These are phyloP conservation scores for Rhynchospora breviuscula DNA, from an alignment of 176 grass and related monocot genomes.

Conservation along the genomic window DNA sequence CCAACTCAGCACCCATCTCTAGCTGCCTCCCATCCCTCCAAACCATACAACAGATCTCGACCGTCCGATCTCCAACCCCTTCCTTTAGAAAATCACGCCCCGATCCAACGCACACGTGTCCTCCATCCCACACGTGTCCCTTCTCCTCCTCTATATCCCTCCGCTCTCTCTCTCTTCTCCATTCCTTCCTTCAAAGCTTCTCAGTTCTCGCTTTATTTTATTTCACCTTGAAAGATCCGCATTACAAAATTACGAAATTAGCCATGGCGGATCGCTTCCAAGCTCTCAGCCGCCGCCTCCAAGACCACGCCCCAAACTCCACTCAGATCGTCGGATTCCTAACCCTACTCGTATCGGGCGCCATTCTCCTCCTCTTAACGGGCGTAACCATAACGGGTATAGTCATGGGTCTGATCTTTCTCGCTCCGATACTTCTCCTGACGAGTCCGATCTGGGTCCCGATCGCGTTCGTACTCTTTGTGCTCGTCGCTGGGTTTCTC, in stretches of 20 bases:
- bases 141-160: conserved; percentile 16
- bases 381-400: conserved; percentile 55
- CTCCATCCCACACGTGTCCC: not conserved
- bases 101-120: conserved; percentile 25
- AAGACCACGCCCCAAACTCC: conserved; percentile 54
- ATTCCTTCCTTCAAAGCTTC: not conserved
- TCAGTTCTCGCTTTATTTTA: conserved; percentile 17
- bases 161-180: not conserved
- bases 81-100: not conserved
- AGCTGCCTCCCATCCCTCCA: not conserved
- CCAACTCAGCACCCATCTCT: not conserved
- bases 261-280: conserved; percentile 32
- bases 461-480: not conserved
- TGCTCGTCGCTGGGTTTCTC: conserved; percentile 21
- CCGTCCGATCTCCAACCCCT: not conserved
- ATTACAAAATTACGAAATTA: not conserved
- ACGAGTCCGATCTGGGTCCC: conserved; percentile 58
- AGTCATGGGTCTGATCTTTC: conserved; percentile 42
- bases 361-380: conserved; percentile 41
- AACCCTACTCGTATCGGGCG: conserved; percentile 41
- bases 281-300: conserved; percentile 39
- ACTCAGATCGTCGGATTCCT: conserved; percentile 49
- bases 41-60: not conserved
- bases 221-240: not conserved
- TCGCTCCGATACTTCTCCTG: conserved; percentile 63